Conservation (phyloP, 225 moss, liverwort and hornwort species). For the Sphagnum tenellum region DNA sequence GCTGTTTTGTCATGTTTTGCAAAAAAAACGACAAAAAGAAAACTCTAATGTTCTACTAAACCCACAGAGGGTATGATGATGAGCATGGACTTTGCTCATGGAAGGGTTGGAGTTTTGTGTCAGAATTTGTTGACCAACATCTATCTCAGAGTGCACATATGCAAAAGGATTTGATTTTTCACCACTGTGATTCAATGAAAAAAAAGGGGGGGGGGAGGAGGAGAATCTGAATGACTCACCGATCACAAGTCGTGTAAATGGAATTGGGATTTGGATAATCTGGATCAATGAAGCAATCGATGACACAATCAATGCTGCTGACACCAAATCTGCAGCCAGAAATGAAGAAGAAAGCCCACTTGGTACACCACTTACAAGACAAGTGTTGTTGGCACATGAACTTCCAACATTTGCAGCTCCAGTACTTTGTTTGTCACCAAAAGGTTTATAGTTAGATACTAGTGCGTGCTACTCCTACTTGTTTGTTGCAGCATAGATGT, state of each 20-base stretch:
- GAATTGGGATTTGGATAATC: conserved; percentile 50
- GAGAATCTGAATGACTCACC: conserved; percentile 21
- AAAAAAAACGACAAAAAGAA: too few species aligned
- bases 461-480: background rate
- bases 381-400: background rate
- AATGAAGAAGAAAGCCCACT: background rate
- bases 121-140: background rate
- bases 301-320: conserved; percentile 79
- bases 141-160: background rate
- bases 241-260: conserved; percentile 41
- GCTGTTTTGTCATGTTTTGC: too few species aligned
- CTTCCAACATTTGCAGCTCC: background rate
- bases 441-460: background rate
- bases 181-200: too few species aligned
- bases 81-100: too few species aligned
- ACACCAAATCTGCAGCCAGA: conserved; percentile 67
- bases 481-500: background rate
- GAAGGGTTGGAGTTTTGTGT: too few species aligned
- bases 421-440: background rate
- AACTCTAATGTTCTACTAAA: too few species aligned
- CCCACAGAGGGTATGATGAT: too few species aligned
- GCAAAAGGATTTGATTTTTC: background rate
- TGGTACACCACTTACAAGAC: too few species aligned
- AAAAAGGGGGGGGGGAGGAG: too few species aligned
- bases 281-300: conserved; percentile 60